Percentiles rank a stretch among this genome's conserved stretches.
Conservation (phyloP, 768 basidiomycete species). For the Lentinula raphanica region DNA sequence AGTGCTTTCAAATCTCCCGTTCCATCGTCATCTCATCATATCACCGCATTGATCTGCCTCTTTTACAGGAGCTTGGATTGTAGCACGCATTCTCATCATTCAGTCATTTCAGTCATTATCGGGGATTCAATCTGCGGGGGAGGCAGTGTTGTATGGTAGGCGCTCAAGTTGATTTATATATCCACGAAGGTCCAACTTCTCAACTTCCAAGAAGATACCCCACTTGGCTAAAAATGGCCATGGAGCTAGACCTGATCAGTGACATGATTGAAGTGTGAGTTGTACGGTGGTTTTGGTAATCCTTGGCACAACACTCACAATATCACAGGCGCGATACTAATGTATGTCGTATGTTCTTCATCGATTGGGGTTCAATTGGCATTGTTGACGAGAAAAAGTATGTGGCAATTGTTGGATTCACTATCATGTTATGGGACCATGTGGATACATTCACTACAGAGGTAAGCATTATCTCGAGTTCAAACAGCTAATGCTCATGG, state of each 20-base stretch:
- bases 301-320: background rate
- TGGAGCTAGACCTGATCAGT: background rate
- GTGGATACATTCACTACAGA: background rate
- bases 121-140: no score
- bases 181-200: no score
- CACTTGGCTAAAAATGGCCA: background rate
- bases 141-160: background rate
- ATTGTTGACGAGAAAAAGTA: background rate
- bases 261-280: background rate
- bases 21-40: no score
- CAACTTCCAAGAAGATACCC: no score
- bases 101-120: no score
- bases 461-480: background rate
- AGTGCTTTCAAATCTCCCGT: no score
- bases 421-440: slow-evolving; percentile 3
- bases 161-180: no score
- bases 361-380: no score
- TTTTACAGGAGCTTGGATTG: no score
- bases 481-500: background rate
- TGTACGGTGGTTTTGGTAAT: background rate
- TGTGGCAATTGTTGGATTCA: background rate
- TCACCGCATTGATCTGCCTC: no score
- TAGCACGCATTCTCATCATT: no score
- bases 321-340: background rate
- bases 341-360: background rate